Evolutionary conservation across 306 rosid genomes (phyloP), one percentile per base, ranked within the genome.

Genomic region (Trifolium subterraneum): DNA sequence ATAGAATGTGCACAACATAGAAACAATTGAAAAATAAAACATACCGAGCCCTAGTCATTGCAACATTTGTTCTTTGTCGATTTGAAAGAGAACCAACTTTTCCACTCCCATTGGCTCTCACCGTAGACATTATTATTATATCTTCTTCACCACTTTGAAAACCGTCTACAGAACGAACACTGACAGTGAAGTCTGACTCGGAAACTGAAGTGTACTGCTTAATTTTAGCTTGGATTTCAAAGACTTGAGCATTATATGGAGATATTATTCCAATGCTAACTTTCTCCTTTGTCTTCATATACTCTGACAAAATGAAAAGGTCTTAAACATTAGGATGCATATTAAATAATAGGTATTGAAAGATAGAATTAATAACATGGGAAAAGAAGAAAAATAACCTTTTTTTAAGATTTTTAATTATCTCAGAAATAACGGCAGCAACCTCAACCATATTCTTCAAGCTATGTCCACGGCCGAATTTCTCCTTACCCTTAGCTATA

Each of bases 61-160:
- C 90, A 44, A 84, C 90, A 68, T 90, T 90, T 18, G 87, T 73
- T 75, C 92, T 82, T 63, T 83, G 88, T 12, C 45, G 50, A 25
- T 78, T 83, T 1, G 87, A 84, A 69, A 88, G 85, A 71, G 86
- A 88, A 23, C 96, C 90, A 4, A 90, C 75, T 16, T 70, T 64
- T 27, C 88, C 90, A 14, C 35, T 62, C 7, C 12, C 71, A 58
- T 86, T 84, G 1, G 78, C 68, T 65, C 87, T 83, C 10, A 84
- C 90, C 7, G 89, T 80, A 4, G 85, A 86, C 9, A 67, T 70
- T 31, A 79, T 63, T 6, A 87, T 90, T 8, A 90, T 84, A 61
- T 90, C 96, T 52, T 90, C 87, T 36, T 90, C 92, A 6, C 90
- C 89, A 0, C 92, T 92, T 87, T 90, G 96, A 79, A 90, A 87